phyloP scores from a whole-genome alignment of 1,284 basidiomycete genomes.

The Lentinus polychrous region DNA sequence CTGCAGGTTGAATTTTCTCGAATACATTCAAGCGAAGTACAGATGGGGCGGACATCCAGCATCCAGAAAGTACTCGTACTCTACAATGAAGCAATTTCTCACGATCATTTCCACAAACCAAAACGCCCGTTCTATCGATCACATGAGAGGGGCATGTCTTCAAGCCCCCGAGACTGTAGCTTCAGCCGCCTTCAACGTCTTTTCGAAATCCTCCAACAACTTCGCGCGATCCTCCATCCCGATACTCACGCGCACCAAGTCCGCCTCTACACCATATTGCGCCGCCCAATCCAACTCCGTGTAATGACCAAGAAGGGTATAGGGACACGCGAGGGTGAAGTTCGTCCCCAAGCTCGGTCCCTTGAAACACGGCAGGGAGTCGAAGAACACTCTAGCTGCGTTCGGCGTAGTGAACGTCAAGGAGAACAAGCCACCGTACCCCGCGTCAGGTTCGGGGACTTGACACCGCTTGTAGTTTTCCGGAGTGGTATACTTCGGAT shows the following conservation, averaged over 20 bases:
- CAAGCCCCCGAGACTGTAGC: background rate
- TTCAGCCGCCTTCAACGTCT: slow-evolving; percentile 69
- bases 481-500: slow-evolving; percentile 79
- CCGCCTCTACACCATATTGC: slow-evolving; percentile 78
- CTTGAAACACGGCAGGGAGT: slow-evolving; percentile 78
- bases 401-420: slow-evolving; percentile 72
- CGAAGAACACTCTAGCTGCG: slow-evolving; percentile 83
- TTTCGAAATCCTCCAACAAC: slow-evolving; percentile 57
- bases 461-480: slow-evolving; percentile 71
- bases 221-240: slow-evolving; percentile 77
- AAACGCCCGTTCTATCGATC: no score
- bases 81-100: no score
- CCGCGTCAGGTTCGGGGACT: slow-evolving; percentile 32
- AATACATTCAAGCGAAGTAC: no score
- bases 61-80: no score
- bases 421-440: slow-evolving; percentile 91
- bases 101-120: no score
- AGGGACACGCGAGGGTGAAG: slow-evolving; percentile 92
- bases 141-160: no score
- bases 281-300: slow-evolving; percentile 90
- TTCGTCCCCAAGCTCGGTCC: slow-evolving; percentile 95
- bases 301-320: slow-evolving; percentile 91
- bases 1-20: no score
- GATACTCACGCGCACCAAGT: slow-evolving; percentile 84
- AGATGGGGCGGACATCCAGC: no score